These are phyloP conservation scores for Furcasterigmium furcatum DNA, from an alignment of 2,329 filamentous ascomycete species.

Conservation along the genomic window DNA sequence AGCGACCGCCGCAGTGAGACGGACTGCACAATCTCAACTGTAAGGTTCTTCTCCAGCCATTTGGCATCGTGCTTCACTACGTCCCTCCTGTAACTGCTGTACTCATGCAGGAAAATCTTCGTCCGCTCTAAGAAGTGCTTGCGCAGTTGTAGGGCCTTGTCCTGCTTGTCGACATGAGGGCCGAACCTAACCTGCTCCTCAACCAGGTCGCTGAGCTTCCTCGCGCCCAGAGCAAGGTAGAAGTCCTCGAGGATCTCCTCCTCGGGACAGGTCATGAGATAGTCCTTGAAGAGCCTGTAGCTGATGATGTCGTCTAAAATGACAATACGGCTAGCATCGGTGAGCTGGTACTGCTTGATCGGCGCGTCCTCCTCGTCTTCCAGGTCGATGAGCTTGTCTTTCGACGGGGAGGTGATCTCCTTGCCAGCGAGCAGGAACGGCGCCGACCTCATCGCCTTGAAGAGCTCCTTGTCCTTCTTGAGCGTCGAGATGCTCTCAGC, in stretches of 20 bases:
- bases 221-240: conserved; percentile 77
- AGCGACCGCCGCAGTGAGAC: conserved; percentile 78
- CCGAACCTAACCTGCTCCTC: conserved; percentile 76
- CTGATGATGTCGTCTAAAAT: conserved; percentile 86
- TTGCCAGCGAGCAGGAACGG: conserved; percentile 81
- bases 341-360: conserved; percentile 77
- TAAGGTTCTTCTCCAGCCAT: conserved; percentile 86
- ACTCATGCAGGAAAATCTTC: conserved; percentile 84
- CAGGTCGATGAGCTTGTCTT: conserved; percentile 45
- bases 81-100: conserved; percentile 66
- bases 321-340: conserved; percentile 67
- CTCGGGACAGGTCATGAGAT: conserved; percentile 81
- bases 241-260: conserved; percentile 85
- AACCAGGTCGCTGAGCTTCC: conserved; percentile 72
- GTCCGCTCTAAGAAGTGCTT: conserved; percentile 84
- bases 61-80: conserved; percentile 81
- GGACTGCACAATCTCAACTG: conserved; percentile 72
- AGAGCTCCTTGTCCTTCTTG: conserved; percentile 76
- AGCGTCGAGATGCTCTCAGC: conserved; percentile 69
- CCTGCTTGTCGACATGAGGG: conserved; percentile 61
- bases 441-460: conserved; percentile 69
- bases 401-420: conserved; percentile 53
- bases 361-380: conserved; percentile 62
- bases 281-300: conserved; percentile 83
- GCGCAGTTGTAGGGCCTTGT: conserved; percentile 64